These are phyloP conservation scores for Pythium rishiriense DNA, from an alignment of 352 stramenopile genomes.

Conservation along the genomic window DNA sequence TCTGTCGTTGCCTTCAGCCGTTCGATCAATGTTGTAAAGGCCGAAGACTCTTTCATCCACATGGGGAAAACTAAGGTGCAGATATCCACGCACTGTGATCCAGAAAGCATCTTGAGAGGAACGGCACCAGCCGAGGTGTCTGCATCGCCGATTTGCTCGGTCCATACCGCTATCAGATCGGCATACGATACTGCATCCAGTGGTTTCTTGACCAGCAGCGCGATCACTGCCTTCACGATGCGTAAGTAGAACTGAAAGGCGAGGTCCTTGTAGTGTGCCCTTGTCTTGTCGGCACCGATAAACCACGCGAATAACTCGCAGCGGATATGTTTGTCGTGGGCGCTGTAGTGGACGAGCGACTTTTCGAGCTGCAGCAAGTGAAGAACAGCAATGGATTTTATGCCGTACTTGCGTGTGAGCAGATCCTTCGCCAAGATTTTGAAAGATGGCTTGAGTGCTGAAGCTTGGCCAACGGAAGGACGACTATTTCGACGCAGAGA, in stretches of 20 bases:
- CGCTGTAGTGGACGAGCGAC: constrained; percentile 56
- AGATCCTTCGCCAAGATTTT: constrained; percentile 63
- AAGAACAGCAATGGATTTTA: constrained; percentile 74
- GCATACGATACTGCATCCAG: constrained; percentile 39
- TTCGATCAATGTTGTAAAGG: constrained; percentile 21
- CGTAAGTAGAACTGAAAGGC: constrained; percentile 64
- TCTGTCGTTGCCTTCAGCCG: constrained; percentile 31
- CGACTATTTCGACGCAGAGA: constrained; percentile 21
- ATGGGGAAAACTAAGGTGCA: constrained; percentile 44
- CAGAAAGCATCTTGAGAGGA: constrained; percentile 17
- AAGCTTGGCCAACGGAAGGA: background rate
- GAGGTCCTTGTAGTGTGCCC: constrained; percentile 44
- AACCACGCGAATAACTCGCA: constrained; percentile 75
- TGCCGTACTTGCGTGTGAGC: constrained; percentile 67
- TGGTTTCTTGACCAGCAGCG: constrained; percentile 38
- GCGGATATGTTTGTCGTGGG: constrained; percentile 46
- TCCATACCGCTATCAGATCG: constrained; percentile 51
- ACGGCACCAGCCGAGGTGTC: constrained; percentile 25
- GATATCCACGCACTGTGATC: constrained; percentile 39
- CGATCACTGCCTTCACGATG: constrained; percentile 47
- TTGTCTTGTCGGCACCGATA: constrained; percentile 49
- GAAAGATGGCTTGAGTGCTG: constrained; percentile 32
- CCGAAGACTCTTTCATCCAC: constrained; percentile 37
- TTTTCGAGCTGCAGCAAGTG: constrained; percentile 68
- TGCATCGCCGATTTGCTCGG: constrained; percentile 67